Percentiles rank a stretch among this genome's conserved stretches.
Evolutionary conservation across 176 grass and related monocot genomes (phyloP).

Genomic region (Oryza officinalis): DNA sequence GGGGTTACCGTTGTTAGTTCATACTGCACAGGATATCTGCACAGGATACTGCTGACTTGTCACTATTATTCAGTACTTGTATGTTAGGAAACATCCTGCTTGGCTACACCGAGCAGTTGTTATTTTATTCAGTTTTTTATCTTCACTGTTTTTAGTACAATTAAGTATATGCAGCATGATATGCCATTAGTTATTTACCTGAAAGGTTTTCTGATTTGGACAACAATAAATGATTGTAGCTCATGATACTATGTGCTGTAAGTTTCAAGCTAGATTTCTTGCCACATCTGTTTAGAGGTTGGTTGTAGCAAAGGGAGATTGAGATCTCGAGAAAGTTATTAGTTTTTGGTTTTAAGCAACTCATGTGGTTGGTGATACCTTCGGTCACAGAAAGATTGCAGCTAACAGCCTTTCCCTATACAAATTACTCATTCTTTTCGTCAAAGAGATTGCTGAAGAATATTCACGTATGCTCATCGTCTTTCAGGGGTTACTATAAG

Average conservation of each 20-base stretch:
- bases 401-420: neutral
- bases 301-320: neutral
- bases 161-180: conserved; percentile 13
- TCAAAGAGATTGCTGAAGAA: conserved; percentile 10
- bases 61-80: neutral
- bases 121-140: conserved; percentile 14
- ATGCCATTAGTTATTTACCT: neutral
- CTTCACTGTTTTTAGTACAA: neutral
- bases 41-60: neutral
- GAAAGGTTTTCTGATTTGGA: neutral
- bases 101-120: neutral
- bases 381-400: conserved; percentile 21
- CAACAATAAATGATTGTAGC: neutral
- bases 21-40: neutral
- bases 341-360: conserved; percentile 7
- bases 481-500: conserved; percentile 90
- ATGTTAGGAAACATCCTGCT: neutral
- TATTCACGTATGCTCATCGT: neutral
- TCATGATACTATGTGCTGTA: neutral
- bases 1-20: neutral
- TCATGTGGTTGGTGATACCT: conserved; percentile 8
- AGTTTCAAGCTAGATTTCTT: conserved; percentile 20
- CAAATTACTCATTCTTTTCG: conserved; percentile 10
- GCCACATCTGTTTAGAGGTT: neutral
- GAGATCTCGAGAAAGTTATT: neutral